Percentiles rank a stretch among this genome's conserved stretches.
Evolutionary conservation across 306 rosid species (phyloP).

Genomic region (Rubus parviflorus): DNA sequence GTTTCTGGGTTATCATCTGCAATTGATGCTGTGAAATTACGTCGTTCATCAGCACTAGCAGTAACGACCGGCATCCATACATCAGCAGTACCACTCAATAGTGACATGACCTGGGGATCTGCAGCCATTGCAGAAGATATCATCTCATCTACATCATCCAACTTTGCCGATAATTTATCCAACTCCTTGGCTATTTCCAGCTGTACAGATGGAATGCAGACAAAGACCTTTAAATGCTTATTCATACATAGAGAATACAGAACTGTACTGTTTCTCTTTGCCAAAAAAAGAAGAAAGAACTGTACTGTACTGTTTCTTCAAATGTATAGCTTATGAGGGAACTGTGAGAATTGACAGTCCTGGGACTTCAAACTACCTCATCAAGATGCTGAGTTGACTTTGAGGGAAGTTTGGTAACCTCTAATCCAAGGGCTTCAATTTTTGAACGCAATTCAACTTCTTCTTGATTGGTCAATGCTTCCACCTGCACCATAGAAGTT

Average conservation of each 20-base stretch:
- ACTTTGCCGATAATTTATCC: constrained; percentile 80
- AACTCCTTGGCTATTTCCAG: constrained; percentile 81
- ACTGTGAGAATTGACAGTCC: constrained; percentile 17
- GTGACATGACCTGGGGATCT: constrained; percentile 82
- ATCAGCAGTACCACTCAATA: constrained; percentile 81
- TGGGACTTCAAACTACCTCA: constrained; percentile 49
- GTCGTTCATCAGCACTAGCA: constrained; percentile 74
- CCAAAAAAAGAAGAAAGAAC: too few species aligned
- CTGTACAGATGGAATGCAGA: constrained; percentile 32
- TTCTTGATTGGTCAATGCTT: constrained; percentile 79
- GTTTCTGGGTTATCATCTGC: constrained; percentile 39
- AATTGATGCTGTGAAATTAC: constrained; percentile 49
- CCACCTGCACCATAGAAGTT: constrained; percentile 54
- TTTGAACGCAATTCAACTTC: constrained; percentile 90
- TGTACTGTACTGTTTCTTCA: not conserved
- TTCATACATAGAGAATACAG: not conserved
- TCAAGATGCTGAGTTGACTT: constrained; percentile 58
- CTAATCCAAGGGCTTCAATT: constrained; percentile 90
- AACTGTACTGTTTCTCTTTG: not conserved
- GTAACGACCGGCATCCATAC: constrained; percentile 93
- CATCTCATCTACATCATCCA: constrained; percentile 87
- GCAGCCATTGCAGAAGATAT: constrained; percentile 80
- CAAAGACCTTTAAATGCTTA: constrained; percentile 7
- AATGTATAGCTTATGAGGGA: not conserved
- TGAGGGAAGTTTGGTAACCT: constrained; percentile 86